Conservation (phyloP, 2,329 filamentous ascomycete species). For the Cladosporium sp. region DNA sequence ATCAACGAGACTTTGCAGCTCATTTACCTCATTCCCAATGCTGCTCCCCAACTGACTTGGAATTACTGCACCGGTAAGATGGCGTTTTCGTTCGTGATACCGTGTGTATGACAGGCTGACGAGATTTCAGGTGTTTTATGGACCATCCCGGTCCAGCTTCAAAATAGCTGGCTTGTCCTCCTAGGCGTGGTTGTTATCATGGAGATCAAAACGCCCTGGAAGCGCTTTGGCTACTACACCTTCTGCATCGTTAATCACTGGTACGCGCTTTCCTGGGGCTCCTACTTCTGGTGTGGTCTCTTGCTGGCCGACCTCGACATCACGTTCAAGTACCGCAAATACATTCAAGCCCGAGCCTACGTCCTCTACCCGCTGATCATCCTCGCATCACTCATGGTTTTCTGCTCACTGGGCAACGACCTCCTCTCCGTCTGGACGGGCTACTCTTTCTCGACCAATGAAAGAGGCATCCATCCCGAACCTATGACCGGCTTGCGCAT, state of each 20-base stretch:
- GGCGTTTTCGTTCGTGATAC: no score
- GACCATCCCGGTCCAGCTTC: conserved; percentile 48
- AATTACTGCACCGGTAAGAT: conserved; percentile 43
- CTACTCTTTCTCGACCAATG: conserved; percentile 27
- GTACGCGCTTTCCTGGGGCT: conserved; percentile 46
- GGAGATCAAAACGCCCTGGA: conserved; percentile 44
- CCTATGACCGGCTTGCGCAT: conserved; percentile 34
- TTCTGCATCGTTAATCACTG: conserved; percentile 44
- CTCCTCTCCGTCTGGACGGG: conserved; percentile 37
- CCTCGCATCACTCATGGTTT: conserved; percentile 32
- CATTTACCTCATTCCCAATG: conserved; percentile 45
- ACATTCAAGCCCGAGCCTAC: conserved; percentile 31
- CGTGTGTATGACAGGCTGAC: no score
- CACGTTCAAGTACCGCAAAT: conserved; percentile 42
- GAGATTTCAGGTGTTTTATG: conserved; percentile 35
- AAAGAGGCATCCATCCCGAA: conserved; percentile 44
- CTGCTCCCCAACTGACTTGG: conserved; percentile 43
- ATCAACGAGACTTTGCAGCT: conserved; percentile 43
- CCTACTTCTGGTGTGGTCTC: conserved; percentile 44
- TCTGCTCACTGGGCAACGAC: conserved; percentile 36
- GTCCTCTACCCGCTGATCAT: conserved; percentile 36
- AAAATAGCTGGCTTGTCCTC: conserved; percentile 43
- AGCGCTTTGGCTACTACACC: conserved; percentile 42
- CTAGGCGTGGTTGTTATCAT: conserved; percentile 40
- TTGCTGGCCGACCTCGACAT: conserved; percentile 45